Evolutionary conservation across 768 basidiomycete genomes (phyloP).

Genomic region (Serendipita sp.): DNA sequence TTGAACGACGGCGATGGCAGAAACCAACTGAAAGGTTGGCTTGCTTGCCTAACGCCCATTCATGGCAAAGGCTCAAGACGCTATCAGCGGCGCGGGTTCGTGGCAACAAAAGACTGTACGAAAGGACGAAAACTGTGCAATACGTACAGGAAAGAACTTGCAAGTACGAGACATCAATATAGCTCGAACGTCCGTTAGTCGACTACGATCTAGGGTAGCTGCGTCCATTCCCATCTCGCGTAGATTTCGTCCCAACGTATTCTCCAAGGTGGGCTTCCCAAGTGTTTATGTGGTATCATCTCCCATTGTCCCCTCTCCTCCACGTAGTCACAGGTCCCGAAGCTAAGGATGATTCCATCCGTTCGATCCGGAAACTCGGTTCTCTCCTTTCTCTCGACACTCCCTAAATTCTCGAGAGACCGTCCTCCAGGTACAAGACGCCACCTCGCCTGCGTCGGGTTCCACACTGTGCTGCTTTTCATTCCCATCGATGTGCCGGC

Average conservation of each 20-base stretch:
- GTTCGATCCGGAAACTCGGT: neutral
- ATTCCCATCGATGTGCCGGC: neutral
- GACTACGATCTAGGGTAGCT: too few species aligned
- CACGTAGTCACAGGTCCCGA: neutral
- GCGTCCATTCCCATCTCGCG: conserved; percentile 1
- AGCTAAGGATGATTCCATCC: neutral
- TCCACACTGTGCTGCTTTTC: neutral
- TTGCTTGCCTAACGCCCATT: too few species aligned
- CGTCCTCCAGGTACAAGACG: neutral
- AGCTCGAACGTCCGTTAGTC: too few species aligned
- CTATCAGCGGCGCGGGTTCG: too few species aligned
- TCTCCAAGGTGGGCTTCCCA: neutral
- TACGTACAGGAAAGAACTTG: too few species aligned
- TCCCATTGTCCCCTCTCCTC: conserved; percentile 4
- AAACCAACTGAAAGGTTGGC: too few species aligned
- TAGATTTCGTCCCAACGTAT: neutral
- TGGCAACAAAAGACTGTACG: too few species aligned
- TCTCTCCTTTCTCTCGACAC: neutral
- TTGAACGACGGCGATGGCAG: too few species aligned
- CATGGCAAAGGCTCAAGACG: too few species aligned
- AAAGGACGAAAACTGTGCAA: too few species aligned
- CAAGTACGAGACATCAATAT: too few species aligned
- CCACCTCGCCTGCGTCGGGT: neutral
- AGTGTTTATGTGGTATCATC: neutral
- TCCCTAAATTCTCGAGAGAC: neutral